Evolutionary conservation across 768 basidiomycete genomes (phyloP).

Genomic region (Cyathus striatus): DNA sequence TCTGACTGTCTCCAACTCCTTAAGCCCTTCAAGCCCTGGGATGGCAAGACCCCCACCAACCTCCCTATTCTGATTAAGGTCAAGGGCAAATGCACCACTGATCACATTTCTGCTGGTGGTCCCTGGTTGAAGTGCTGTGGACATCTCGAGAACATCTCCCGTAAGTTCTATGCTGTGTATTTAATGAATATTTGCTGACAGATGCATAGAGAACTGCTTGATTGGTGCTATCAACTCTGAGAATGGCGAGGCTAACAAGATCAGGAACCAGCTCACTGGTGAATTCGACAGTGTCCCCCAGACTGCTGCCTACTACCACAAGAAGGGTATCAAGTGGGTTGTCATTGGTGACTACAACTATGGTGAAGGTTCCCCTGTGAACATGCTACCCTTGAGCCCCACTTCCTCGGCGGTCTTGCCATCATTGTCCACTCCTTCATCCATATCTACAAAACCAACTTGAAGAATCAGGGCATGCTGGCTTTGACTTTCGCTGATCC

Average conservation of each 20-base stretch:
- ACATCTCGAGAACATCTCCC: conserved; percentile 96
- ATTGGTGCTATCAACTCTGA: conserved; percentile 96
- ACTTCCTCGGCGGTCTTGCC: conserved; percentile 91
- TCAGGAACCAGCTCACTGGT: conserved; percentile 87
- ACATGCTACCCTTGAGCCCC: conserved; percentile 94
- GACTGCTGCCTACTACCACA: conserved; percentile 84
- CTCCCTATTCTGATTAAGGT: conserved; percentile 97
- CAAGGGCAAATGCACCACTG: conserved; percentile 98
- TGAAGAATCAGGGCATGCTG: conserved; percentile 99
- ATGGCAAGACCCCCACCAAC: conserved; percentile 86
- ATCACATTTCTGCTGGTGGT: conserved; percentile 95
- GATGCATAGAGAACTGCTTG: conserved; percentile 78
- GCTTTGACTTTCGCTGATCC: conserved; percentile 90
- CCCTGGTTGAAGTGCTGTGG: conserved; percentile 99
- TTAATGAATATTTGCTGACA: conserved; percentile 2
- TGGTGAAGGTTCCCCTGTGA: conserved; percentile 97
- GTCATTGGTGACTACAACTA: conserved; percentile 96
- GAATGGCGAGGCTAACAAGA: conserved; percentile 93
- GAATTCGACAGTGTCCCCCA: conserved; percentile 83
- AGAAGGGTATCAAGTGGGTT: conserved; percentile 90
- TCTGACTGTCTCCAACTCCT: conserved; percentile 90
- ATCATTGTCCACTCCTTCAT: conserved; percentile 97
- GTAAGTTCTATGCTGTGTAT: conserved; percentile 33
- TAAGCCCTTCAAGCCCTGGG: conserved; percentile 86
- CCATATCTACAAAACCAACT: conserved; percentile 95